Conservation (phyloP, 306 rosid species). For the Gleditsia sinensis region DNA sequence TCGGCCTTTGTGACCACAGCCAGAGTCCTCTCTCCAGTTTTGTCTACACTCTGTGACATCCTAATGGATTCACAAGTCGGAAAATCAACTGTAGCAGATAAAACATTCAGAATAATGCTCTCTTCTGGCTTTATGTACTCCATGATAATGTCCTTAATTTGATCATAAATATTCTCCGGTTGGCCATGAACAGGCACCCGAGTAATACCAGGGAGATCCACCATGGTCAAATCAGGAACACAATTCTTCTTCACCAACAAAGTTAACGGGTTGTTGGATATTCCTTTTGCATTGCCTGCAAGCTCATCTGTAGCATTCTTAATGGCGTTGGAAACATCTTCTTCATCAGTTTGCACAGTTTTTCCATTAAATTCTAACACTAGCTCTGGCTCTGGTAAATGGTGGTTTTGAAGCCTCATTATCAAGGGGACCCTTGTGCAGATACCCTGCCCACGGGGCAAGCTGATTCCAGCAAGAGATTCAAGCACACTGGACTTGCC, state of each 20-base stretch:
- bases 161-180: constrained; percentile 47
- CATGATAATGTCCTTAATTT: constrained; percentile 38
- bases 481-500: constrained; percentile 51
- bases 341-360: constrained; percentile 6
- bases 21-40: constrained; percentile 45
- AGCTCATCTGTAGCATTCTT: constrained; percentile 36
- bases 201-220: constrained; percentile 49
- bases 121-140: constrained; percentile 45
- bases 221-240: constrained; percentile 45
- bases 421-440: constrained; percentile 44
- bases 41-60: constrained; percentile 52
- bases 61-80: constrained; percentile 50
- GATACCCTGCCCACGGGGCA: constrained; percentile 49
- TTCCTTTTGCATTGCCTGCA: constrained; percentile 37
- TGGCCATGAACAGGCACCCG: constrained; percentile 47
- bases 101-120: constrained; percentile 47
- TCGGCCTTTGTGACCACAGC: constrained; percentile 51
- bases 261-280: constrained; percentile 33
- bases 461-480: constrained; percentile 43
- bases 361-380: constrained; percentile 12
- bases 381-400: constrained; percentile 20
- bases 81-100: constrained; percentile 48
- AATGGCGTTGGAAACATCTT: constrained; percentile 27
- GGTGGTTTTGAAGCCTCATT: constrained; percentile 39
- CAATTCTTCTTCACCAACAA: constrained; percentile 39